These are phyloP conservation scores for Chaetoceros muelleri DNA, from an alignment of 108 stramenopile genomes.

Conservation along the genomic window DNA sequence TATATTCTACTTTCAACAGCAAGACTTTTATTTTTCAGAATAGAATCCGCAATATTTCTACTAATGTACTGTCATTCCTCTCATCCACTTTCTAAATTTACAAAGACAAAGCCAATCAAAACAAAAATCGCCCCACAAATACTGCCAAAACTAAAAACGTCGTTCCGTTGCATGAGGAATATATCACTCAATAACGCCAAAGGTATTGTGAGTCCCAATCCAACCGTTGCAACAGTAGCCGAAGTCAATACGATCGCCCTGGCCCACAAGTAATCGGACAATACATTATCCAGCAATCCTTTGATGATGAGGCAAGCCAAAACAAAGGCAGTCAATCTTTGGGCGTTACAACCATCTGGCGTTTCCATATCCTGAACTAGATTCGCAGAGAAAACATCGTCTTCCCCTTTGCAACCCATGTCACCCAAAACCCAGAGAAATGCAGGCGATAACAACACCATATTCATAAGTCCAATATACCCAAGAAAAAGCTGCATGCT, in stretches of 20 bases:
- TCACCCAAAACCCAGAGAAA: slow-evolving; percentile 29
- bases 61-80: no score
- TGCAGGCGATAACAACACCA: slow-evolving; percentile 45
- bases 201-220: slow-evolving; percentile 93
- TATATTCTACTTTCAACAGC: no score
- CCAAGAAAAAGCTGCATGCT: slow-evolving; percentile 90
- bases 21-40: no score
- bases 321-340: slow-evolving; percentile 36
- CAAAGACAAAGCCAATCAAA: slow-evolving; percentile 62
- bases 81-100: slow-evolving; percentile 43
- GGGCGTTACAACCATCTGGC: slow-evolving; percentile 2
- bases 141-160: slow-evolving; percentile 23
- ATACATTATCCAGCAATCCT: slow-evolving; percentile 79
- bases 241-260: slow-evolving; percentile 88
- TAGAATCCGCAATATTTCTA: no score
- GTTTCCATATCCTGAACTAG: background rate
- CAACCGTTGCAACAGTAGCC: slow-evolving; percentile 95
- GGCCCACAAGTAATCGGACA: slow-evolving; percentile 94
- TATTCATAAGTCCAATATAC: slow-evolving; percentile 80
- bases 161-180: slow-evolving; percentile 31
- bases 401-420: slow-evolving; percentile 4
- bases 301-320: slow-evolving; percentile 57
- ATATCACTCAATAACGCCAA: slow-evolving; percentile 80
- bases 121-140: slow-evolving; percentile 62
- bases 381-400: slow-evolving; percentile 11